Percentiles rank a stretch among this genome's conserved stretches.
Conservation (phyloP, 108 stramenopile species). For the Conticribra weissflogii region DNA sequence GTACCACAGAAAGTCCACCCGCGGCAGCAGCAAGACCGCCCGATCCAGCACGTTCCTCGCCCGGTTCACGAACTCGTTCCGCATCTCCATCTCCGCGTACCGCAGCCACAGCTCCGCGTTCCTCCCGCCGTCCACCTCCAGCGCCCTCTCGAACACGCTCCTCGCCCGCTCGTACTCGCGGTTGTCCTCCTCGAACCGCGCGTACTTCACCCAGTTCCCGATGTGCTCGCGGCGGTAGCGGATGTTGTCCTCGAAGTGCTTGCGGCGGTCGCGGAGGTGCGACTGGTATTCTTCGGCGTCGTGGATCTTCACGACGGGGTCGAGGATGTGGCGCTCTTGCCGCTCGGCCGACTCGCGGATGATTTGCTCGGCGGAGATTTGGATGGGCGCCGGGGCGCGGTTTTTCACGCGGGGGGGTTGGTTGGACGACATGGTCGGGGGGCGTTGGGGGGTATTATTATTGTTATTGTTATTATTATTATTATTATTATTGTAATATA, state of each 20-base stretch:
- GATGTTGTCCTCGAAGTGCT: conserved; percentile 96
- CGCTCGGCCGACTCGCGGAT: conserved; percentile 96
- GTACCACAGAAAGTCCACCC: conserved; percentile 98
- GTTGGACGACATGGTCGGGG: conserved; percentile 49
- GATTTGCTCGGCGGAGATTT: conserved; percentile 99
- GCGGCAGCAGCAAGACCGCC: conserved; percentile 92
- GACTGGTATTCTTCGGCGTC: conserved; percentile 97
- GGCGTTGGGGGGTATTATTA: not conserved
- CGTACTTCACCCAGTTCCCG: conserved; percentile 98
- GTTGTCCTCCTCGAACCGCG: conserved; percentile 97
- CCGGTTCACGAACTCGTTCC: conserved; percentile 97
- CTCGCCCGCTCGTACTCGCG: conserved; percentile 97
- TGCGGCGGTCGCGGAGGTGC: conserved; percentile 91
- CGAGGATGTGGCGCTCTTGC: conserved; percentile 77
- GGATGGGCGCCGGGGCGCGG: conserved; percentile 98
- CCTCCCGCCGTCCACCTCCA: conserved; percentile 95
- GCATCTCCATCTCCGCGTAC: conserved; percentile 99
- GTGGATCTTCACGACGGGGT: conserved; percentile 89
- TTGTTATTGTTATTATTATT: no score
- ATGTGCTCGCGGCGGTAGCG: conserved; percentile 94
- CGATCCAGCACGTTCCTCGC: conserved; percentile 98
- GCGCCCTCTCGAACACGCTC: conserved; percentile 95
- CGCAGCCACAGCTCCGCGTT: conserved; percentile 92
- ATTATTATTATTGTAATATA: no score
- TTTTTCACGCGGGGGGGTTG: conserved; percentile 88